These are phyloP conservation scores for Cerioporus squamosus DNA, from an alignment of 1,284 basidiomycete species.

Conservation along the genomic window DNA sequence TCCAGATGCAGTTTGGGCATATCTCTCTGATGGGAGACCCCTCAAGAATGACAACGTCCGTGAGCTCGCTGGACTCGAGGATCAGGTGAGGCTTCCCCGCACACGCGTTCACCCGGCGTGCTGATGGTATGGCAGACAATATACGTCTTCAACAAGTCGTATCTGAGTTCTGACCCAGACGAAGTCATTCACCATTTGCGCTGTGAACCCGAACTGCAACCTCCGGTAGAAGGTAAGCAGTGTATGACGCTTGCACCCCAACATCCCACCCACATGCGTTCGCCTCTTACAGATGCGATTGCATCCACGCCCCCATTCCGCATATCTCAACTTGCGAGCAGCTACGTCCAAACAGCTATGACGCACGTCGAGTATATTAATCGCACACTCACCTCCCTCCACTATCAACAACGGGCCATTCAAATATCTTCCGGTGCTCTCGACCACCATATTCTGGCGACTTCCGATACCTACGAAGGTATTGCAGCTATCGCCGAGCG, in stretches of 20 bases:
- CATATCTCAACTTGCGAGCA: slow-evolving; percentile 63
- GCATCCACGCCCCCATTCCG: slow-evolving; percentile 73
- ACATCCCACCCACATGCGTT: neutral
- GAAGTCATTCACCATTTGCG: slow-evolving; percentile 62
- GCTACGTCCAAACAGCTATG: slow-evolving; percentile 66
- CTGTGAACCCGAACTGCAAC: slow-evolving; percentile 64
- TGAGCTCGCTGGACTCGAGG: slow-evolving; percentile 71
- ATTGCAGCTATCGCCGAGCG: slow-evolving; percentile 56
- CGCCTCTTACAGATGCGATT: slow-evolving; percentile 52
- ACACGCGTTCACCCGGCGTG: neutral
- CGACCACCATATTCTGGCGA: slow-evolving; percentile 70
- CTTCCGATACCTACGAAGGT: slow-evolving; percentile 71
- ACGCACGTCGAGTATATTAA: slow-evolving; percentile 63
- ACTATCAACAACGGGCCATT: slow-evolving; percentile 66
- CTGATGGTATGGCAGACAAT: slow-evolving; percentile 52
- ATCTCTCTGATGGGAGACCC: slow-evolving; percentile 75
- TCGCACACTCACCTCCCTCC: slow-evolving; percentile 53
- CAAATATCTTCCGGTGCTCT: slow-evolving; percentile 70
- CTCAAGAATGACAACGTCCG: slow-evolving; percentile 69
- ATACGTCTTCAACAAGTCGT: slow-evolving; percentile 80
- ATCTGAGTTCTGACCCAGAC: slow-evolving; percentile 68
- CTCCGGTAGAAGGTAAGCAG: slow-evolving; percentile 64
- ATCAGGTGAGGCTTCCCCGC: slow-evolving; percentile 50
- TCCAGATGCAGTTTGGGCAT: slow-evolving; percentile 70
- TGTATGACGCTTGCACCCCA: neutral